Evolutionary conservation across 176 grass and related monocot species (phyloP).

Genomic region (bread wheat (Triticum aestivum)): DNA sequence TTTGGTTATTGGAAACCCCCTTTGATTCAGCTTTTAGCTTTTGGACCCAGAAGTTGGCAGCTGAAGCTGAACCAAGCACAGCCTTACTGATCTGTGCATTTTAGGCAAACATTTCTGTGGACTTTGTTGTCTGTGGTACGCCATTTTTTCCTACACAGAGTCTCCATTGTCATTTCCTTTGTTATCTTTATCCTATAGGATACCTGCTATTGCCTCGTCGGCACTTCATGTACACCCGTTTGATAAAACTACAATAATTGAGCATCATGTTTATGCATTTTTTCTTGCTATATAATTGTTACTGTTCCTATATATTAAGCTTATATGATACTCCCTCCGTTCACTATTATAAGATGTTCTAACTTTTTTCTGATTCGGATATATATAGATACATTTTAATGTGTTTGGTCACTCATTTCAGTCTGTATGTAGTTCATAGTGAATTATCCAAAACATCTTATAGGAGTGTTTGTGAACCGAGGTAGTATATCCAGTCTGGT

Average conservation of each 20-base stretch:
- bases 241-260: neutral
- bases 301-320: neutral
- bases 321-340: neutral
- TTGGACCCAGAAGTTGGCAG: no score
- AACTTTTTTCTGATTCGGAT: no score
- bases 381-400: no score
- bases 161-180: neutral
- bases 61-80: no score
- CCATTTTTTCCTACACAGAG: neutral
- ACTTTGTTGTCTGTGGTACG: neutral
- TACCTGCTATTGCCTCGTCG: no score
- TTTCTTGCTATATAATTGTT: neutral
- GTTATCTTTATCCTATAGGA: neutral
- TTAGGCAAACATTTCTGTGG: neutral
- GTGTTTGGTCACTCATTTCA: no score
- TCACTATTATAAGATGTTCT: no score
- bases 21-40: no score
- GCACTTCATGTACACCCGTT: neutral
- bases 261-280: neutral
- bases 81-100: neutral
- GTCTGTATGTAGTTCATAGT: no score
- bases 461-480: no score
- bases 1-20: no score
- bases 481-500: neutral
- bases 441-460: no score